Evolutionary conservation across 495 filamentous ascomycete genomes (phyloP).

Genomic region (Penicillium mononematosum): DNA sequence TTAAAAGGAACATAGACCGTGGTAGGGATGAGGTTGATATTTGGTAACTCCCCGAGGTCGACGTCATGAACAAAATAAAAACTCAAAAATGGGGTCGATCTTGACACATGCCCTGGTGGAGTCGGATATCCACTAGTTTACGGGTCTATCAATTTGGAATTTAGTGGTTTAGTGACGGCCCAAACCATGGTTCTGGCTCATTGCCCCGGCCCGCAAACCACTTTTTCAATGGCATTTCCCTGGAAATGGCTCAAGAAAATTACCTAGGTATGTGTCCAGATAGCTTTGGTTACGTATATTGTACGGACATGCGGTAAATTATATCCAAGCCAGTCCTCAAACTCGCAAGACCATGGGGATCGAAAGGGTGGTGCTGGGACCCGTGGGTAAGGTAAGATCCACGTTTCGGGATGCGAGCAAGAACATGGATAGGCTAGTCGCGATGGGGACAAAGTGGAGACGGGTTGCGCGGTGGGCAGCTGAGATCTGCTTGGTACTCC

Average conservation of each 20-base stretch:
- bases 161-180: neutral
- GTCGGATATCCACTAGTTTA: constrained; percentile 7
- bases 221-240: neutral
- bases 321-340: neutral
- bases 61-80: constrained; percentile 18
- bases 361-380: constrained; percentile 32
- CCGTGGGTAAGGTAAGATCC: constrained; percentile 20
- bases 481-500: neutral
- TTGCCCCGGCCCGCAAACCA: neutral
- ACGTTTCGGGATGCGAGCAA: constrained; percentile 29
- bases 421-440: constrained; percentile 12
- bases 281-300: neutral
- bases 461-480: constrained; percentile 9
- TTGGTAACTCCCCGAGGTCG: neutral
- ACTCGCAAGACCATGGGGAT: constrained; percentile 3
- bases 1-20: constrained; percentile 3
- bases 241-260: neutral
- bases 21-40: constrained; percentile 12
- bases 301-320: neutral
- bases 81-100: neutral
- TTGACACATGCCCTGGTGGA: neutral
- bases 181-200: constrained; percentile 1
- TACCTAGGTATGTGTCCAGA: neutral
- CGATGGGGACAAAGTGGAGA: constrained; percentile 8
- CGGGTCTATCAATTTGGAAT: constrained; percentile 8